A percentile compares a stretch with the other conserved stretches of the same genome.
phyloP scores from a whole-genome alignment of 2,329 filamentous ascomycete genomes.

The Cryphonectria nitschkei region DNA sequence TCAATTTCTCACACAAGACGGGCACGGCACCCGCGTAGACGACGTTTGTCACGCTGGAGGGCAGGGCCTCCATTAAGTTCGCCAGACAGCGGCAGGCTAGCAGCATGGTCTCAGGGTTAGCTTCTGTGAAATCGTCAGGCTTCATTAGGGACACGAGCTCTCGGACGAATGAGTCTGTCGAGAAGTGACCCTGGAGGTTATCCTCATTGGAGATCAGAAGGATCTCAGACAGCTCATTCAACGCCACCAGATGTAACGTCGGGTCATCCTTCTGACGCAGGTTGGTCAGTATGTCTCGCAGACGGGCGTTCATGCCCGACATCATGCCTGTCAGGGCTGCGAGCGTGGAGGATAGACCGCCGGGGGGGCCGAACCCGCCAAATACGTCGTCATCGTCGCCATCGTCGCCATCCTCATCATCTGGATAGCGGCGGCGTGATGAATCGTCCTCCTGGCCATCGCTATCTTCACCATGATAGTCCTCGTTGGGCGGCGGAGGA shows the following conservation, averaged over 20 bases:
- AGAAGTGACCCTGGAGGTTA: slow-evolving; percentile 92
- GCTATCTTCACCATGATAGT: slow-evolving; percentile 45
- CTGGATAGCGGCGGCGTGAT: slow-evolving; percentile 46
- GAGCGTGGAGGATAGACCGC: slow-evolving; percentile 77
- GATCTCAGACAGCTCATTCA: slow-evolving; percentile 92
- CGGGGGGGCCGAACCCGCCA: slow-evolving; percentile 67
- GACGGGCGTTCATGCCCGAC: slow-evolving; percentile 76
- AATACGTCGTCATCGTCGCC: slow-evolving; percentile 69
- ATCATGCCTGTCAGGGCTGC: slow-evolving; percentile 91
- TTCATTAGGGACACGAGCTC: slow-evolving; percentile 93
- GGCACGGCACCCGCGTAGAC: slow-evolving; percentile 97
- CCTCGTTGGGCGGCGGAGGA: slow-evolving; percentile 49
- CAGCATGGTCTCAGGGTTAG: slow-evolving; percentile 97
- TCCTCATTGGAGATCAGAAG: slow-evolving; percentile 95
- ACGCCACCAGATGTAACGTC: slow-evolving; percentile 85
- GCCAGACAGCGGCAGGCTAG: slow-evolving; percentile 93
- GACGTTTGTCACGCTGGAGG: slow-evolving; percentile 89
- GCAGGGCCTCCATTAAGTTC: slow-evolving; percentile 96
- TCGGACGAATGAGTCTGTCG: slow-evolving; percentile 92
- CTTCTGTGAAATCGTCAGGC: slow-evolving; percentile 79
- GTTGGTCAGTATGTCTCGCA: slow-evolving; percentile 77
- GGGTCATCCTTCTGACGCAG: slow-evolving; percentile 83
- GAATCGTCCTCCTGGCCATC: slow-evolving; percentile 48
- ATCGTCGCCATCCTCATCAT: slow-evolving; percentile 59
- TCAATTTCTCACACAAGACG: slow-evolving; percentile 88